Evolutionary conservation across 148 eudicot species (phyloP).

Genomic region (Cornus controversa): DNA sequence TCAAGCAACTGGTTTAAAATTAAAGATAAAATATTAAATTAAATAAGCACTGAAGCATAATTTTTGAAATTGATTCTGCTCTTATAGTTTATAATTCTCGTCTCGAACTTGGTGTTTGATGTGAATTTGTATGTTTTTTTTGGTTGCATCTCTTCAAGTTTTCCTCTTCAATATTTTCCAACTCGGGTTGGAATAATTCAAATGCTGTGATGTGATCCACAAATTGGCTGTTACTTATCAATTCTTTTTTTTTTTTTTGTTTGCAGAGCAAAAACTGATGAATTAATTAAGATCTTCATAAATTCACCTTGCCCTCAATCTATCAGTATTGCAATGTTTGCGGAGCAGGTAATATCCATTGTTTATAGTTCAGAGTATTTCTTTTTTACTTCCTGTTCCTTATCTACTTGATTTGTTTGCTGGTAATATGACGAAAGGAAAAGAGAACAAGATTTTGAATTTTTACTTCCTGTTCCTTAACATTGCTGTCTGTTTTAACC

Average conservation of each 20-base stretch:
- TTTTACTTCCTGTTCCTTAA: too few species aligned
- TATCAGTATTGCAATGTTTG: conserved; percentile 55
- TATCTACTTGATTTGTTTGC: background rate
- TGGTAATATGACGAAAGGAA: background rate
- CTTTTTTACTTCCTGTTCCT: background rate
- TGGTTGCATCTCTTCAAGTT: conserved; percentile 5
- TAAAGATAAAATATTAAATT: background rate
- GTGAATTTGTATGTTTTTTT: background rate
- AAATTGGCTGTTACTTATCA: conserved; percentile 7
- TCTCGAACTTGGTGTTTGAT: background rate
- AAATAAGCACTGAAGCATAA: too few species aligned
- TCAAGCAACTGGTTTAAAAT: background rate
- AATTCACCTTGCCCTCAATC: conserved; percentile 67
- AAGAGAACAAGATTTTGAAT: too few species aligned
- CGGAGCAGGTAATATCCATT: conserved; percentile 58
- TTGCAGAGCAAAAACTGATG: conserved; percentile 65
- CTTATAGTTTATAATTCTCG: background rate
- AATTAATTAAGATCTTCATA: conserved; percentile 46
- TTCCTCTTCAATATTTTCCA: background rate
- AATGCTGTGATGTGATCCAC: background rate
- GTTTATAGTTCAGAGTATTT: background rate
- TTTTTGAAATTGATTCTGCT: background rate
- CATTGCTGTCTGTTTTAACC: background rate
- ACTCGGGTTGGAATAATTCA: background rate
- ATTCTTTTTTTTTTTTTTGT: conserved; percentile 1